A percentile compares a stretch with the other conserved stretches of the same genome.
Conservation (phyloP, 208 protist species). For the Cochliopodium minus region DNA sequence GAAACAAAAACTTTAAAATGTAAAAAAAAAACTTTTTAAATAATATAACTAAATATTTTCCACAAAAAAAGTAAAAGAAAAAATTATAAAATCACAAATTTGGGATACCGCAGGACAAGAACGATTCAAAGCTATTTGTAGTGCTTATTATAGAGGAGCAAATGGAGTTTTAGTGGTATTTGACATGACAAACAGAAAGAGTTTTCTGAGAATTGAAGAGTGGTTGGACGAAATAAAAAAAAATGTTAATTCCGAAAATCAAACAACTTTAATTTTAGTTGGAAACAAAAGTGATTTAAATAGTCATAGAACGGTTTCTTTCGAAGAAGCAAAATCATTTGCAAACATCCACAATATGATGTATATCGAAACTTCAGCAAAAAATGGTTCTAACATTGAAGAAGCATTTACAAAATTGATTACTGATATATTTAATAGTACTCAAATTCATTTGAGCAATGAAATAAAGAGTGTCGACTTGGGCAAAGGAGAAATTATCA, state of each 20-base stretch:
- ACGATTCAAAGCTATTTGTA: neutral
- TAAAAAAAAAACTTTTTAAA: too few relatives aligned
- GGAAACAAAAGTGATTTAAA: slow-evolving; percentile 4
- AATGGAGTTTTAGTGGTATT: slow-evolving; percentile 1
- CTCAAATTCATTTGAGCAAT: too few relatives aligned
- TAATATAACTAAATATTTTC: too few relatives aligned
- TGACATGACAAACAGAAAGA: neutral
- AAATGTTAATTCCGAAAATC: neutral
- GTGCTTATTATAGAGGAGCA: neutral
- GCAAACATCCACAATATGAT: neutral
- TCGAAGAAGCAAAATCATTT: neutral
- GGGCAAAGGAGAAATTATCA: too few relatives aligned
- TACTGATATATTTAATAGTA: too few relatives aligned
- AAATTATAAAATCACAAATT: neutral
- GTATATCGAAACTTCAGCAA: neutral
- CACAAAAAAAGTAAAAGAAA: neutral
- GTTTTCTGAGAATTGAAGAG: neutral
- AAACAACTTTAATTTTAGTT: neutral
- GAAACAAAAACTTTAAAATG: neutral
- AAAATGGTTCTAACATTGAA: too few relatives aligned
- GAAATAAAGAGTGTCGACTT: too few relatives aligned
- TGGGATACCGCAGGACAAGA: neutral
- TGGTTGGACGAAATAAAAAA: slow-evolving; percentile 1
- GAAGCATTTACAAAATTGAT: too few relatives aligned
- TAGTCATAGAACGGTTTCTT: neutral